Base-by-base conservation (phyloP, 495 filamentous ascomycete species). In the Aspergillus nanangensis region DNA sequence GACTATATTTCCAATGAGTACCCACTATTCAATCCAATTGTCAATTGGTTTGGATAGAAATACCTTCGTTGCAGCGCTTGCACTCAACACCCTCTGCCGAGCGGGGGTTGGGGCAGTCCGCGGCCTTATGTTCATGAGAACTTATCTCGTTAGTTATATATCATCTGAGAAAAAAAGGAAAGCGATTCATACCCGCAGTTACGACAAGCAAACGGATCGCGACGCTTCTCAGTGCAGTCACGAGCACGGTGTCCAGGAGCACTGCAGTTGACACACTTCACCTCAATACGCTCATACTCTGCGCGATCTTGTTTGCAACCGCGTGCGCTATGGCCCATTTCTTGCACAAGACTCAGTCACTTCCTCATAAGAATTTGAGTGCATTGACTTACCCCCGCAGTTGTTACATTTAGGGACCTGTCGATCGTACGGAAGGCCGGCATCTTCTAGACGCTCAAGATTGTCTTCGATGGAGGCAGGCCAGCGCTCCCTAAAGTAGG, bases 31-130 rank as follows among this genome's bases (percentile, higher is more conserved):
- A n/a, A n/a, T n/a, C n/a, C n/a, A n/a, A n/a, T 5, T 20, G 9
- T 35, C 43, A 29, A 25, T 5, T 7, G 5, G 19, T 21, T n/a
- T 13, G 25, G 13, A 23, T 8, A 24, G 15, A 8, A 67, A 52
- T 69, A 87, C 86, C 77, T 63, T 86, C 73, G 27, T 75, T 72
- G 65, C 90, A 94, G 36, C 83, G 82, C 38, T 81, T 83, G 62
- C 91, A 96, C 62, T 95, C 88, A 3, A 94, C 81, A 41, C 76
- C 76, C 13, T 75, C 81, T 18, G 85, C 80, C 42, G 81, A 83
- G 22, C 82, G 84, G 20, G 87, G 87, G 62, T 94, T 72, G 0
- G 83, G 60, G 51, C 85, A 88, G 2, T 87, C 83, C 13, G 69
- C 57, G 10, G 78, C 67, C 13, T 65, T 71, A 50, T 88, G 86